Evolutionary conservation across 805 yeast genomes (phyloP), one percentile per base, ranked within the genome.

Genomic region (Sugiyamaella americana): DNA sequence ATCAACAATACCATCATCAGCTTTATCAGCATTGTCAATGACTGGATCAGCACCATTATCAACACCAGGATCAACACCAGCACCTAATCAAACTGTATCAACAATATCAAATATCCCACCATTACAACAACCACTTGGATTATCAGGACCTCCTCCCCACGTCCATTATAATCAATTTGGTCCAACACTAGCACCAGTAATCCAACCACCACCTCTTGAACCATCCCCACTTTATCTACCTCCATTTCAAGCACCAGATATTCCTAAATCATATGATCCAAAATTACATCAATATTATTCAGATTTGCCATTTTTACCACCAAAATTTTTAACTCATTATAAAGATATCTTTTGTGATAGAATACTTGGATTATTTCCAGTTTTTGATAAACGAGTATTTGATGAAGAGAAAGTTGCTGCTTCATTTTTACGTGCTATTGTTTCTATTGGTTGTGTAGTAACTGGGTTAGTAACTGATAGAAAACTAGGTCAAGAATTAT

Each of bases 181-280:
- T n/a, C n/a, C n/a, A n/a, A n/a, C n/a, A n/a, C n/a, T n/a, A n/a
- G n/a, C n/a, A n/a, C n/a, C n/a, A n/a, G n/a, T n/a, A n/a, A n/a
- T n/a, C n/a, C n/a, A n/a, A n/a, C n/a, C n/a, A n/a, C n/a, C n/a
- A n/a, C n/a, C n/a, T n/a, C n/a, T n/a, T n/a, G n/a, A n/a, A n/a
- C n/a, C n/a, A n/a, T n/a, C n/a, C n/a, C n/a, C 19, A 10, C 32
- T 40, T 5, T 30, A 41, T 17, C 32, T 41, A 10, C 44, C 44
- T 5, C 17, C 4, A 11, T 41, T 41, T 40, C 41, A 41, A 17
- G 44, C 44, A 10, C 42, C 35, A 17, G 44, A 41, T 16, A 26
- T 41, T 16, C 44, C 44, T n/a, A 41, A 41, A 29, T 32, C 44
- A 17, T 41, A 41, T 30, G 35, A 36, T 4, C 38, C 44, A 30